Base-by-base conservation (phyloP, 2,329 filamentous ascomycete species). In the Trichoderma hamatum region DNA sequence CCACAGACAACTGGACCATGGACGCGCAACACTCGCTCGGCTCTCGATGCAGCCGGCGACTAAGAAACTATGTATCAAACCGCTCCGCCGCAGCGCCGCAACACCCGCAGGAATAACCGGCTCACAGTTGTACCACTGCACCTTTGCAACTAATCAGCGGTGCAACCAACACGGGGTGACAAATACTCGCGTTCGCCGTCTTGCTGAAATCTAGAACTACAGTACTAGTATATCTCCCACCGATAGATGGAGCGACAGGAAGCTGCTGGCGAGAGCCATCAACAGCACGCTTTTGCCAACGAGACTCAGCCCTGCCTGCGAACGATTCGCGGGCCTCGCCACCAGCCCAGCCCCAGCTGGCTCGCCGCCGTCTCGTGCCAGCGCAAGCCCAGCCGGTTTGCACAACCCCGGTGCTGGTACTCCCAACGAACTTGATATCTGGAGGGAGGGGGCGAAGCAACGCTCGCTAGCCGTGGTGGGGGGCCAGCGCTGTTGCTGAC, bases 401-500 rank as follows among this genome's bases (percentile, higher is more conserved):
- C n/a, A n/a, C 39, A 43, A 43, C 39, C 39, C 39, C n/a, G 16
- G 39, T 5, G 19, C 19, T n/a, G 6, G 19, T 43, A 28, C 46
- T 52, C 30, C 24, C 26, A 16, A 24, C 46, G 19, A 3, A 10
- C 46, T 13, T 49, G n/a, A 3, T 7, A 49, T 5, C 46, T 30
- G 3, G 19, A 55, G 7, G 43, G 21, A 26, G 54, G 64, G 64
- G 64, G 64, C 64, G 64, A 67, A 67, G 64, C 54, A 59, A 19
- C 19, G 39, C n/a, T 67, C 54, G 63, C 64, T 67, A 59, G 32
- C 21, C 19, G 13, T n/a, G 54, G 64, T 59, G 63, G 63, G 30
- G 64, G 43, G 64, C 54, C 39, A 39, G 39, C 52, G 11, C 51
- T 54, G 34, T 24, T 67, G 64, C 64, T 67, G 64, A 67, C 64